These are phyloP conservation scores for Nephelium lappaceum DNA, from an alignment of 345 rosid genomes.

Conservation along the genomic window DNA sequence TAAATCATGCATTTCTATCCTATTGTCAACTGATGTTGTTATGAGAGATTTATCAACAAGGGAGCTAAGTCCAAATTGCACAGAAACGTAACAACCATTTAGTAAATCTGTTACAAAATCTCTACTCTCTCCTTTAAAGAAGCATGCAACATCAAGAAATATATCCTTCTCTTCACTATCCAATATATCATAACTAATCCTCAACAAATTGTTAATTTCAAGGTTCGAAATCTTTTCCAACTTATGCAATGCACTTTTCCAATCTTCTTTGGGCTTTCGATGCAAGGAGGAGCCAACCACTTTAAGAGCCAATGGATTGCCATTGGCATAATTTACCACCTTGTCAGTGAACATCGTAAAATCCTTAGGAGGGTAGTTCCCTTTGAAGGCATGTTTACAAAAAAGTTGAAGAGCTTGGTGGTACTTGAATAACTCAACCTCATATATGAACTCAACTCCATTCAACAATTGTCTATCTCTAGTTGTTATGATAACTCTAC, in stretches of 20 bases:
- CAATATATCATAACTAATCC: too few species aligned
- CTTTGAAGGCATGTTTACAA: constrained; percentile 17
- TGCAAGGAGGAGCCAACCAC: constrained; percentile 16
- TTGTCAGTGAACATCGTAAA: background rate
- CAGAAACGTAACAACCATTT: background rate
- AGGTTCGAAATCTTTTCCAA: too few species aligned
- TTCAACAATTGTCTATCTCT: constrained; percentile 26
- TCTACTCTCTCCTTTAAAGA: background rate
- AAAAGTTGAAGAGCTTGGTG: constrained; percentile 21
- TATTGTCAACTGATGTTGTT: constrained; percentile 9
- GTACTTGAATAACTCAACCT: background rate
- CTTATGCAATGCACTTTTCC: too few species aligned
- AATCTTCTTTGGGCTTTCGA: too few species aligned
- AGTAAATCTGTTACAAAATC: background rate
- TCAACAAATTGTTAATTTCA: too few species aligned
- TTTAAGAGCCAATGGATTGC: constrained; percentile 25
- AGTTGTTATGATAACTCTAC: too few species aligned
- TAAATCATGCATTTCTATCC: too few species aligned
- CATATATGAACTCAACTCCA: constrained; percentile 16
- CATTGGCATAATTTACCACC: background rate
- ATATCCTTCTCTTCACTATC: too few species aligned
- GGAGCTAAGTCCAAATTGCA: background rate
- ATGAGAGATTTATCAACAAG: background rate
- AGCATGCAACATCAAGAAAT: too few species aligned
- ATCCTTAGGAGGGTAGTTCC: background rate